phyloP scores from a whole-genome alignment of 345 rosid species.

The Durio zibethinus region DNA sequence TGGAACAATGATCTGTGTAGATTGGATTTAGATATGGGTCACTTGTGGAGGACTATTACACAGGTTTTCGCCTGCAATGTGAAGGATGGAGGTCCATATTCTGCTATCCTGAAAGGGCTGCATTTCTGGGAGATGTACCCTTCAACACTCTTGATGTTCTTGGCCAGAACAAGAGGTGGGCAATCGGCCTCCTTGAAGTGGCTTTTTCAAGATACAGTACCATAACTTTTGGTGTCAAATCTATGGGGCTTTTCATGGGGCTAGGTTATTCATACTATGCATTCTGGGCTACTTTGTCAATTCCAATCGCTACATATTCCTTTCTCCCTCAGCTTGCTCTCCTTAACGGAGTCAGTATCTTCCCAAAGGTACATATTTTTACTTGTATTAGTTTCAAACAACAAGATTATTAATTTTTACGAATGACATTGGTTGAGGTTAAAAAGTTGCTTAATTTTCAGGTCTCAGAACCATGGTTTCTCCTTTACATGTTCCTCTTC shows the following conservation, averaged over 20 bases:
- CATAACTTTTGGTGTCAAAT: conserved; percentile 31
- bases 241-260: conserved; percentile 33
- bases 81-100: conserved; percentile 55
- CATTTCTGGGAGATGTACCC: conserved; percentile 50
- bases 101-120: conserved; percentile 47
- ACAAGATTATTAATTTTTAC: not conserved
- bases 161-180: conserved; percentile 51
- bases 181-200: conserved; percentile 41
- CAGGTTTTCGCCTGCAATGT: conserved; percentile 43
- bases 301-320: conserved; percentile 40
- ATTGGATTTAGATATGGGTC: conserved; percentile 60
- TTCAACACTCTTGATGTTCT: conserved; percentile 31
- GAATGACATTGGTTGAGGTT: not conserved
- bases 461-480: conserved; percentile 61
- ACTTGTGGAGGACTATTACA: conserved; percentile 46
- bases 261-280: conserved; percentile 29
- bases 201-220: conserved; percentile 28
- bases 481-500: conserved; percentile 55
- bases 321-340: conserved; percentile 61
- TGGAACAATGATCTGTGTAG: conserved; percentile 25
- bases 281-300: conserved; percentile 36
- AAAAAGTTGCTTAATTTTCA: conserved; percentile 12
- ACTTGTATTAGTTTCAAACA: not conserved
- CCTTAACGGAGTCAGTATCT: conserved; percentile 31
- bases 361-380: conserved; percentile 38